phyloP scores from a whole-genome alignment of 768 basidiomycete species.

The Grammothele lineata region DNA sequence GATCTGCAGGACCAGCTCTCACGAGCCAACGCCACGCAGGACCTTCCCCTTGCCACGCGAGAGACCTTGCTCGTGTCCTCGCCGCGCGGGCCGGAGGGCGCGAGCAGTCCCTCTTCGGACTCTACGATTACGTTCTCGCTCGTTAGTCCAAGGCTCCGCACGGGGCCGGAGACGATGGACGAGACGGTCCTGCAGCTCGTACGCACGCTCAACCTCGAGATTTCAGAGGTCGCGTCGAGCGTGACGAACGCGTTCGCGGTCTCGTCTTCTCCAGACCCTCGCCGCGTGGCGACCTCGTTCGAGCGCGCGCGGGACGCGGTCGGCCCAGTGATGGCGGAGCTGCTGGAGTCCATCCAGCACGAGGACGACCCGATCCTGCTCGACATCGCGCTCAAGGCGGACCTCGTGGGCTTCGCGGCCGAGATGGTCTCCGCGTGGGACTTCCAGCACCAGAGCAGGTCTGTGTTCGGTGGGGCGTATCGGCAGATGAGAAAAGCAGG shows the following conservation, averaged over 20 bases:
- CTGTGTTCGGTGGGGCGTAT: constrained; percentile 14
- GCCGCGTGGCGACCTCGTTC: constrained; percentile 5
- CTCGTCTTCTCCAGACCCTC: constrained; percentile 5
- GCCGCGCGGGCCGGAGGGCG: background rate
- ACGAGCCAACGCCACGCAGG: background rate
- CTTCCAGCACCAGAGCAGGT: constrained; percentile 18
- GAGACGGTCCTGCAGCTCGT: constrained; percentile 15
- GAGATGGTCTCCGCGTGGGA: constrained; percentile 18
- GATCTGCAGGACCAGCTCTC: constrained; percentile 10
- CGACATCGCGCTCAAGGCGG: constrained; percentile 20
- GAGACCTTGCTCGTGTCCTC: background rate
- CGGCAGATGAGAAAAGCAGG: constrained; percentile 17
- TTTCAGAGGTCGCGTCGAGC: constrained; percentile 15
- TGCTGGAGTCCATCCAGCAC: constrained; percentile 16
- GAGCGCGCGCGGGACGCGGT: constrained; percentile 16
- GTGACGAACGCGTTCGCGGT: constrained; percentile 15
- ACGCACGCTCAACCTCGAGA: constrained; percentile 17
- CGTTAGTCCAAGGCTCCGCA: too few relatives aligned
- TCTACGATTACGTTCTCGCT: background rate
- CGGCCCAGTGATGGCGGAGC: constrained; percentile 19
- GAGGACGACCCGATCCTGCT: constrained; percentile 19
- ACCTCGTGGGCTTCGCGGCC: constrained; percentile 18
- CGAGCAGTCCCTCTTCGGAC: background rate
- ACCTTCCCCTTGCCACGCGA: background rate
- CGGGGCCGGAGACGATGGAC: background rate